Evolutionary conservation across 2,329 filamentous ascomycete genomes (phyloP), one percentile per base, ranked within the genome.

Genomic region (Madurella mycetomatis): DNA sequence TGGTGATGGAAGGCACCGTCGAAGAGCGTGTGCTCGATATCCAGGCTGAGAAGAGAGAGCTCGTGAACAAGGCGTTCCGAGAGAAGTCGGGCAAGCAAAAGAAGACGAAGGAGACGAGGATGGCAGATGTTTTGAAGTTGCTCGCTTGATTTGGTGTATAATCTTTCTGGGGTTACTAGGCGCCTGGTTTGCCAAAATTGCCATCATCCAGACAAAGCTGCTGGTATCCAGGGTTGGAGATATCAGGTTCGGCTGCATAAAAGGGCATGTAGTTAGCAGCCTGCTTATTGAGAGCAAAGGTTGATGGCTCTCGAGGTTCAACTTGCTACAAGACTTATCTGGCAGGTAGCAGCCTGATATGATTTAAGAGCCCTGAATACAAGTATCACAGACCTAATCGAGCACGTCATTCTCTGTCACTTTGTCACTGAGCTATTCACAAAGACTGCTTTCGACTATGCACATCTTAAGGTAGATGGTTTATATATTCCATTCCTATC

Each of bases 11-110:
- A 62, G 81, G 78, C 1, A 88, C 82, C 8, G 84, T 96, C 5
- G 92, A 96, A 69, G 88, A 95, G 68, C 78, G 84, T 0, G 90
- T 95, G 17, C 73, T 95, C 39, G 79, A 84, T 16, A 84, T 95
- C 45, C 91, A 96, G 69, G 77, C 81, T 40, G 83, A 87, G 63
- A 96, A 96, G 76, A 79, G 90, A 41, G 80, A 86, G 64, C 72
- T 95, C 48, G 90, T 94, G 68, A 82, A 78, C 37, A 81, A 88
- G 64, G 90, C 90, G 0, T 94, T 95, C 71, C 81, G 85, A 55
- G 91, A 95, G 72, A 88, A 86, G 54, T 34, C 54, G 55, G 72
- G 70, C 4, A 78, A 80, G 56, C 67, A 75, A 41, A 77, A 80
- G 61, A 82, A 77, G 66, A 76, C 76, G 30, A 81, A 82, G 62